phyloP scores from a whole-genome alignment of 169 alveolate genomes.

The Amoebophrya sp. region DNA sequence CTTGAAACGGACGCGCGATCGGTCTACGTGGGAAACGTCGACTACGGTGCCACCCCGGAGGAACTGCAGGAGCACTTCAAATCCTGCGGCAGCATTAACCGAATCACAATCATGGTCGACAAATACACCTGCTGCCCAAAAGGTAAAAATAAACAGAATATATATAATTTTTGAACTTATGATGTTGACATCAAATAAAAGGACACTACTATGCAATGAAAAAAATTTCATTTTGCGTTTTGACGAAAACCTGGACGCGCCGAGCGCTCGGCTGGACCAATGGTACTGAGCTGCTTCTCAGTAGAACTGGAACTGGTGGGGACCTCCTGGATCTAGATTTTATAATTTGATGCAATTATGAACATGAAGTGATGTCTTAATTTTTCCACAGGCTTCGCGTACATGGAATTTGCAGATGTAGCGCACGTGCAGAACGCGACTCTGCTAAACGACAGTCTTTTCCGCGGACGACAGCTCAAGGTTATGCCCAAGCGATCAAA shows the following conservation, averaged over 20 bases:
- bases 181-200: not conserved
- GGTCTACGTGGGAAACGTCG: constrained; percentile 59
- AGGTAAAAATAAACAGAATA: constrained; percentile 55
- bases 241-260: not conserved
- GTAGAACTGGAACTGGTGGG: not conserved
- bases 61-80: constrained; percentile 80
- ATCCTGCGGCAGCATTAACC: constrained; percentile 75
- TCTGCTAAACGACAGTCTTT: constrained; percentile 50
- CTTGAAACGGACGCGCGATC: not conserved
- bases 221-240: not conserved
- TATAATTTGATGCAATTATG: not conserved
- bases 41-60: constrained; percentile 80
- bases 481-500: constrained; percentile 49
- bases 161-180: not conserved
- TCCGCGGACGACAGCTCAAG: constrained; percentile 32
- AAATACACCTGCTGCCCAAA: constrained; percentile 83
- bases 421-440: constrained; percentile 74
- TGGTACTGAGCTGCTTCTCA: not conserved
- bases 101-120: constrained; percentile 85
- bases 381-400: constrained; percentile 65
- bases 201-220: not conserved
- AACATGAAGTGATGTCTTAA: not conserved
- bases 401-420: constrained; percentile 76
- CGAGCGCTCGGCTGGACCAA: not conserved
- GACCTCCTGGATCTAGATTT: not conserved